Conservation (phyloP, 2,329 filamentous ascomycete genomes). For the Ceratocystis cacaofunesta region DNA sequence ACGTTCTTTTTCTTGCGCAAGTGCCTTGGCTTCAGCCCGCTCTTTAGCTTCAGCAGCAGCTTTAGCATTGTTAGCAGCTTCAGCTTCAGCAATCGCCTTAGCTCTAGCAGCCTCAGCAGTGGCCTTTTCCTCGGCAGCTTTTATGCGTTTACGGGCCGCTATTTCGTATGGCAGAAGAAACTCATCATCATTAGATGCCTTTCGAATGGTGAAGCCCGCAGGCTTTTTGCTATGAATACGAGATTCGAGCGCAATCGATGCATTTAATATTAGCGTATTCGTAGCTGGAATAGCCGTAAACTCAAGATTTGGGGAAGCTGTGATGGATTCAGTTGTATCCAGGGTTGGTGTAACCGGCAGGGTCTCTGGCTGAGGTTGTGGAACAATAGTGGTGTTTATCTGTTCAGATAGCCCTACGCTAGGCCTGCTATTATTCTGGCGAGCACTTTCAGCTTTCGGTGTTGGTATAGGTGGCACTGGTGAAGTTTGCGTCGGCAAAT, state of each 20-base stretch:
- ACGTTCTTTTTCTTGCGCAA: background rate
- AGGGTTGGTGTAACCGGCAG: background rate
- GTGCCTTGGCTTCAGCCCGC: background rate
- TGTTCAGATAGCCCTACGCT: background rate
- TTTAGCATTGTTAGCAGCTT: background rate
- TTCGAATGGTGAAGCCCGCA: slow-evolving; percentile 10
- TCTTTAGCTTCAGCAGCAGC: background rate
- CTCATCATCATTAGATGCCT: background rate
- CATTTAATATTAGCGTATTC: background rate
- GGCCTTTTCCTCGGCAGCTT: background rate
- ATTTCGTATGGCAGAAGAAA: slow-evolving; percentile 14
- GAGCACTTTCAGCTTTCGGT: background rate
- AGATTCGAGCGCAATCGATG: background rate
- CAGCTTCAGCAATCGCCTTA: background rate
- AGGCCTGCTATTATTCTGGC: background rate
- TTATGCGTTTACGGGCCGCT: background rate
- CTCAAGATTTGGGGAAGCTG: background rate
- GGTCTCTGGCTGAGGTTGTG: background rate
- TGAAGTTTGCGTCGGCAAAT: background rate
- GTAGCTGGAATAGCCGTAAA: background rate
- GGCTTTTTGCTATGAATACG: background rate
- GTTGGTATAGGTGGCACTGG: background rate
- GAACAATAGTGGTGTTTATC: background rate
- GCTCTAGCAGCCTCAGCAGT: background rate
- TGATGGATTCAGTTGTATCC: background rate